A percentile compares a stretch with the other conserved stretches of the same genome.
phyloP scores from a whole-genome alignment of 768 basidiomycete genomes.

The Tephrocybe sp. region DNA sequence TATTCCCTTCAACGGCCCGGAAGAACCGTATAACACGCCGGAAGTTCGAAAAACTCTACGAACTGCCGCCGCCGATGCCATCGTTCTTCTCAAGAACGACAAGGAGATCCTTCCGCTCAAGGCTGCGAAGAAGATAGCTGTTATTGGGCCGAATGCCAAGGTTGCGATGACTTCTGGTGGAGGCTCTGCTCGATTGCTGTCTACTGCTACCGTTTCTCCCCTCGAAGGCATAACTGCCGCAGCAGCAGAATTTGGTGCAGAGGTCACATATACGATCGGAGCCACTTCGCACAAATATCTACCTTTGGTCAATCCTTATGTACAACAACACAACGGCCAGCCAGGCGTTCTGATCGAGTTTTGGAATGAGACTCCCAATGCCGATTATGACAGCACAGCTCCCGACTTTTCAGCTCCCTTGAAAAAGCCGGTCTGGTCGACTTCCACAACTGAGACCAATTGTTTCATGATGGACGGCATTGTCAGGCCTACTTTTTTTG shows the following conservation, averaged over 20 bases:
- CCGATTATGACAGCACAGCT: slow-evolving; percentile 29
- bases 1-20: slow-evolving; percentile 55
- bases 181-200: slow-evolving; percentile 53
- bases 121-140: slow-evolving; percentile 44
- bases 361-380: slow-evolving; percentile 45
- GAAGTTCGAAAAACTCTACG: slow-evolving; percentile 48
- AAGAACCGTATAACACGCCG: slow-evolving; percentile 44
- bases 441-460: slow-evolving; percentile 32
- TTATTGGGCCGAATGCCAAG: slow-evolving; percentile 67
- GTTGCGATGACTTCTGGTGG: slow-evolving; percentile 54
- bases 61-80: slow-evolving; percentile 50
- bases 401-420: slow-evolving; percentile 26
- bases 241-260: slow-evolving; percentile 40
- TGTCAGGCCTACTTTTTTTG: slow-evolving; percentile 23
- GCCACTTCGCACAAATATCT: slow-evolving; percentile 47
- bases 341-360: slow-evolving; percentile 41
- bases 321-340: slow-evolving; percentile 36
- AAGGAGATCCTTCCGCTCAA: slow-evolving; percentile 48
- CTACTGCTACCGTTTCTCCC: slow-evolving; percentile 57
- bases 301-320: slow-evolving; percentile 48
- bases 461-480: slow-evolving; percentile 43
- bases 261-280: slow-evolving; percentile 47
- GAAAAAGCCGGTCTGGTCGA: slow-evolving; percentile 34
- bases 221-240: slow-evolving; percentile 51
- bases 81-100: slow-evolving; percentile 65